Evolutionary conservation across 2,329 filamentous ascomycete species (phyloP), one percentile per base, ranked within the genome.

Genomic region (Pseudogymnoascus sp.): DNA sequence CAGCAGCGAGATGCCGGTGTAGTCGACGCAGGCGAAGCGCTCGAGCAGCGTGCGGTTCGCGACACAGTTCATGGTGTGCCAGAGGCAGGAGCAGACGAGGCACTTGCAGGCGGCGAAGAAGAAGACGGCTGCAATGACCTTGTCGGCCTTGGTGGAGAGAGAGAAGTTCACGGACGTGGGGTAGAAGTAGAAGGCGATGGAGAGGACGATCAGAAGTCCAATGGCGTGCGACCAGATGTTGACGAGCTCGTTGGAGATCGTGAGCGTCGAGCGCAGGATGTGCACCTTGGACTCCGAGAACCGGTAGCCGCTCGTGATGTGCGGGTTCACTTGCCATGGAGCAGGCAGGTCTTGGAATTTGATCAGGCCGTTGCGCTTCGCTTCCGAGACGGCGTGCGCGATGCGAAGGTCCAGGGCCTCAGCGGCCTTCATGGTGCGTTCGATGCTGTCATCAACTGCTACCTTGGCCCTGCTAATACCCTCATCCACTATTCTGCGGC

Each of bases 61-160:
- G 61, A 97, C 95, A 69, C 91, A 91, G 78, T 93, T 96, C 92
- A 99, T 97, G 27, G 94, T 97, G 78, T 99, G 94, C 94, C 94
- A 99, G 72, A 97, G 86, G 66, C 89, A 93, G 65, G 90, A 95
- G 85, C 94, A 99, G 72, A 93, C 86, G 62, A 99, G 84, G 71
- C 93, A 97, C 75, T 97, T 92, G 80, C 88, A 92, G 51, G 94
- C 94, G 58, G 93, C 94, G 71, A 96, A 90, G 79, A 99, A 97
- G 81, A 99, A 99, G 67, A 95, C 83, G 21, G 90, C 92, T 0
- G 93, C 92, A 65, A 99, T 92, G 71, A 94, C 84, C 64, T 97
- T 85, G 73, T 99, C 94, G 58, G 89, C 85, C 61, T 91, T 95
- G 63, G 90, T 91, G 75, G 91, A 95, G 65, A 91, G 80, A 55